phyloP scores from a whole-genome alignment of 345 rosid genomes.

The Trapa bicornis region DNA sequence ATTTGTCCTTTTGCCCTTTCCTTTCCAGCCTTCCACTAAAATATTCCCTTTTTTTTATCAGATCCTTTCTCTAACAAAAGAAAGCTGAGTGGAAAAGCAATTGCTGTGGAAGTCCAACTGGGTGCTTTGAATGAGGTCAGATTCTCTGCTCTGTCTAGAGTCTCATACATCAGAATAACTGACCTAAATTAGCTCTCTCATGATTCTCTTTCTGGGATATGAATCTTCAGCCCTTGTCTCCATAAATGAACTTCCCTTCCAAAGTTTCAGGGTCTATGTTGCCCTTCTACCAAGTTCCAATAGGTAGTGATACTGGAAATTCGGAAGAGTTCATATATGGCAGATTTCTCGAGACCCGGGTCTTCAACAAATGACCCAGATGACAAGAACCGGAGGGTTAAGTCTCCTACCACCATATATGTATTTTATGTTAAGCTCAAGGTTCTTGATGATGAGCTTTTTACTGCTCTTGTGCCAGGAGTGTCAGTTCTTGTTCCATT shows the following conservation, averaged over 20 bases:
- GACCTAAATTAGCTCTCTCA: not conserved
- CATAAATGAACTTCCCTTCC: conserved; percentile 24
- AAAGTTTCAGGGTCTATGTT: conserved; percentile 25
- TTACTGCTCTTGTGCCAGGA: not conserved
- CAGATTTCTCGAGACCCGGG: conserved; percentile 63
- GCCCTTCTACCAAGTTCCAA: conserved; percentile 27
- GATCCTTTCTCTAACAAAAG: conserved; percentile 34
- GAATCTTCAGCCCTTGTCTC: conserved; percentile 16
- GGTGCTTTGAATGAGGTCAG: conserved; percentile 36
- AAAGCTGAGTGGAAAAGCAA: conserved; percentile 29
- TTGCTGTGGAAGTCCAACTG: conserved; percentile 30
- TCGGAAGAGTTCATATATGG: conserved; percentile 57
- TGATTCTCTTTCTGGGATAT: conserved; percentile 5
- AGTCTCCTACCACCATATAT: conserved; percentile 4
- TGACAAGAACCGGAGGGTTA: conserved; percentile 68
- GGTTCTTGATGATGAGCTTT: not conserved
- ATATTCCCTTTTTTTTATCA: conserved; percentile 16
- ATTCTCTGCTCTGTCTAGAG: conserved; percentile 1
- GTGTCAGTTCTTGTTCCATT: not conserved
- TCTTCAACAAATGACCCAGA: conserved; percentile 76
- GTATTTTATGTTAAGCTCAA: not conserved
- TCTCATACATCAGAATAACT: not conserved
- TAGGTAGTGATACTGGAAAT: conserved; percentile 33
- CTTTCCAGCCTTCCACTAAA: too few species aligned
- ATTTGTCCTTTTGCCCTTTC: not conserved